Base-by-base conservation (phyloP, 108 stramenopile genomes). In the Chaetoceros tenuissimus region DNA sequence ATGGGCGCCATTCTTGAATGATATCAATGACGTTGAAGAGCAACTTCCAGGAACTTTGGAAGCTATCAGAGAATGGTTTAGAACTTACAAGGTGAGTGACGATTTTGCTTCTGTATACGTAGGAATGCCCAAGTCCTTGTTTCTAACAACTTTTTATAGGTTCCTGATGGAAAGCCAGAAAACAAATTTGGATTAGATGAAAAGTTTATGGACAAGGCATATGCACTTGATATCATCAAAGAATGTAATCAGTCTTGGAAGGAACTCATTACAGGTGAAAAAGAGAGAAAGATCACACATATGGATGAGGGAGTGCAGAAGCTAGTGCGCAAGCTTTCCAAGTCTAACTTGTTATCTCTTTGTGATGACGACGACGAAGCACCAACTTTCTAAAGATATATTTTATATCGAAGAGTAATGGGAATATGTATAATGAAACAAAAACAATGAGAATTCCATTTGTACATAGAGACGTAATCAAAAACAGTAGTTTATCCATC, bases 11-110 rank as follows among this genome's bases (percentile, higher is more conserved):
- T 87, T 92, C 62, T 75, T 99, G 18, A 89, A 99, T 71, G 90
- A 97, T 57, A 88, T 99, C 50, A 76, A 94, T 44, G 98, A 99
- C 65, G 95, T 99, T 47, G 92, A 97, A 71, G 66, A 74, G 54
- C 74, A 94, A 53, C 70, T 94, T 49, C 97, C 97, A 40, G 95
- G 95, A 26, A 80, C 81, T 63, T 63, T 99, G 20, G 69, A 74
- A 47, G 79, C 85, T 59, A 85, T 99, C 46, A 82, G 95, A 40
- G 96, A 97, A 74, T 99, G 98, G 98, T 96, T 96, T 78, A 77
- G 96, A 34, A 97, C 96, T 43, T 99, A 99, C 87, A 99, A 99
- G 73, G n/a, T n/a, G n/a, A n/a, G n/a, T n/a, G n/a, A n/a, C n/a
- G n/a, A n/a, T n/a, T n/a, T n/a, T n/a, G n/a, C n/a, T n/a, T n/a